Evolutionary conservation across 768 basidiomycete genomes (phyloP), one percentile per base, ranked within the genome.

Genomic region (Tylopilus sp.): DNA sequence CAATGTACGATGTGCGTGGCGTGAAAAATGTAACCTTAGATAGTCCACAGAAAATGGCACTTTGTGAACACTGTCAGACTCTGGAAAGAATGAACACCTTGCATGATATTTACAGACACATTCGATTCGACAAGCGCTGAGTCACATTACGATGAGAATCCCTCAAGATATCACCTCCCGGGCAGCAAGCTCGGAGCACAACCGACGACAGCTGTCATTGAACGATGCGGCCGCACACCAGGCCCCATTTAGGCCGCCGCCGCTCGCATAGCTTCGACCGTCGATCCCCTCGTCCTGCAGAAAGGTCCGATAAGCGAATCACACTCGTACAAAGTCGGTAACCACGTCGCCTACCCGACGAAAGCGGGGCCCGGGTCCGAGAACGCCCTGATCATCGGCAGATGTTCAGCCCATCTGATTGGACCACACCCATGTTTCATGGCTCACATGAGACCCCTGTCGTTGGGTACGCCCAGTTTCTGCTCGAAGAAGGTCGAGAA

Each of bases 381-480:
- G 50, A 69, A 67, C 28, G 55, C 46, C 56, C 67, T 67, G 22
- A 22, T 1, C n/a, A n/a, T n/a, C n/a, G n/a, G n/a, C 6, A 25
- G 35, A 36, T 3, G 17, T 47, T 8, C n/a, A 15, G 13, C 31
- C 6, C 20, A 23, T 20, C 17, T 18, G 2, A 6, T 17, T n/a
- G n/a, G 36, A 35, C 20, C 6, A 22, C 12, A 26, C 17, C 22
- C 10, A 18, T 25, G 4, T n/a, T 22, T 38, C 8, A 13, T 4
- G 18, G 50, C 64, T 52, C 41, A 81, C 81, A 88, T 80, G 59
- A 86, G 86, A 44, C 82, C 84, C 42, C 84, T 75, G 55, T 81
- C 69, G 1, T 68, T 74, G 0, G 69, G 65, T 17, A 79, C 64
- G 6, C 76, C 77, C 3, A 88, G 68, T 50, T 80, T 80, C 58